Base-by-base conservation (phyloP, 768 basidiomycete species). In the Hygrocybe coccinea region DNA sequence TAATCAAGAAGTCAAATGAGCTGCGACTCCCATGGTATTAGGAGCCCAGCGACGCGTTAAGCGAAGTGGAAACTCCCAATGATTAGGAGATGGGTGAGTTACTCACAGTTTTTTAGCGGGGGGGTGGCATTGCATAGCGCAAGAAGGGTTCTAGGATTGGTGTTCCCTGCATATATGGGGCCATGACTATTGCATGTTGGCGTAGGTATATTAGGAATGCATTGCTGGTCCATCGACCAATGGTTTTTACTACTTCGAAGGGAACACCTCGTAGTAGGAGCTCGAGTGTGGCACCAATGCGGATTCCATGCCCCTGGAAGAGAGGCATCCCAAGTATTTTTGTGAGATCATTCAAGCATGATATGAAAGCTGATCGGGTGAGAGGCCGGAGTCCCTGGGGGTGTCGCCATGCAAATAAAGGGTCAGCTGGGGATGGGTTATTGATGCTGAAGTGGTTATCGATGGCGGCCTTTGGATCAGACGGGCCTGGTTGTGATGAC, bases 171-270 rank as follows among this genome's bases (percentile, higher is more conserved):
- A 71, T 60, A 61, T 67, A 70, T 0, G 66, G 67, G 0, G 65
- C 69, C 22, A 71, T 57, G 46, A 71, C 65, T 15, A 61, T 52
- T 0, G 64, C 60, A 48, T 71, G 67, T 12, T 64, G 54, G 5
- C 62, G 54, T 0, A 71, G 65, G 57, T 72, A 72, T 0, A 60
- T 3, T 0, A 59, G 22, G 51, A 71, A 75, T 2, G 69, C 63
- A 10, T 75, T 62, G 43, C 72, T 70, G 0, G 58, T 56, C 76
- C 74, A 78, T 0, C 66, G 49, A 0, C 74, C 72, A 22, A 64
- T 75, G 0, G 62, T 58, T 44, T 73, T 73, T 25, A 74, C 64
- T 0, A 69, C 68, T 2, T 76, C 69, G 39, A 77, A 71, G 5
- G 72, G 67, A 0, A 71, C 52, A 1, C 70, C 71, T 11, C 63